Conservation (phyloP, 768 basidiomycete species). For the Panaeolus cyanescens region DNA sequence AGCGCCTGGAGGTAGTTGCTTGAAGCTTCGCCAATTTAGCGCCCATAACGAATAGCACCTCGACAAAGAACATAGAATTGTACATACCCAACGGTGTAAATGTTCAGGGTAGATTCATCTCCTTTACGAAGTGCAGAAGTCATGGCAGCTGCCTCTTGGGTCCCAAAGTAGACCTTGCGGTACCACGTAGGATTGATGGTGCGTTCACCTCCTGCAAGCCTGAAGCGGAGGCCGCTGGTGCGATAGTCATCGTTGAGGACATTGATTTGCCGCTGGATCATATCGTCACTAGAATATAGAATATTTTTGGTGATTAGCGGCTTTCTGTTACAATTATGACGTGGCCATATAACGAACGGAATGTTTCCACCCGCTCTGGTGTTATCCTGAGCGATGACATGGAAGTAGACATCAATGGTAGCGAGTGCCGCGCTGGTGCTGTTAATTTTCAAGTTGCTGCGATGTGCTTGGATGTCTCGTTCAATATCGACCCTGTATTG, state of each 20-base stretch:
- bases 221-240: conserved; percentile 31
- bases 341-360: too few relatives aligned
- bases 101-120: conserved; percentile 12
- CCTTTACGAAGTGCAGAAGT: conserved; percentile 13
- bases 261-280: neutral
- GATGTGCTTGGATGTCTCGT: neutral
- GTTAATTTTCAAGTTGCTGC: neutral
- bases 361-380: neutral
- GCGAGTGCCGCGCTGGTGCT: neutral
- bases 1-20: conserved; percentile 9
- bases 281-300: neutral
- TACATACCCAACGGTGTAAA: conserved; percentile 29
- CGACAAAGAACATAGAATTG: neutral
- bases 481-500: neutral
- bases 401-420: neutral
- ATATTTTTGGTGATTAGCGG: too few relatives aligned
- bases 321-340: too few relatives aligned
- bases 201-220: conserved; percentile 24
- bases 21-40: neutral
- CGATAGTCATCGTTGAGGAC: conserved; percentile 42
- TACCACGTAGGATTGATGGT: neutral
- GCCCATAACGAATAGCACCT: neutral
- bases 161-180: neutral
- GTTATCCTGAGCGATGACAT: neutral
- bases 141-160: conserved; percentile 6